Percentiles rank a stretch among this genome's conserved stretches.
These are phyloP conservation scores for Barnettozyma sucrosica DNA, from an alignment of 805 yeast genomes.

Conservation along the genomic window DNA sequence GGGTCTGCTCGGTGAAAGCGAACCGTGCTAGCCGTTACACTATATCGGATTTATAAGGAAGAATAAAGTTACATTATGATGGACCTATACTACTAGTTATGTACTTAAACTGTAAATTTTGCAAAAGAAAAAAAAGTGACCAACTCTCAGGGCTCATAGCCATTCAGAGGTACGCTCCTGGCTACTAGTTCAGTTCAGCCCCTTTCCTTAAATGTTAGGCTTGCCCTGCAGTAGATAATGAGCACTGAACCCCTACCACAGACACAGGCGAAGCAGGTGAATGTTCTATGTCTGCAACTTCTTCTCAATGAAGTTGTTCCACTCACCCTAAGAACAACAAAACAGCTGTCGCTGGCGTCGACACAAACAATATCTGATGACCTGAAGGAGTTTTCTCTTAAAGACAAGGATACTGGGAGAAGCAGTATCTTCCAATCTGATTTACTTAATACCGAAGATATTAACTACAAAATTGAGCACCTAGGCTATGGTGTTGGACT, in stretches of 20 bases:
- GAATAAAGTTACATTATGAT: no score
- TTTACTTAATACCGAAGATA: constrained; percentile 40
- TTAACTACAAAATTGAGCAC: constrained; percentile 53
- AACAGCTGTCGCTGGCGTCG: constrained; percentile 23
- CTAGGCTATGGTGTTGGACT: constrained; percentile 70
- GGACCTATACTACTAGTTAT: no score
- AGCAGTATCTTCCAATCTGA: constrained; percentile 34
- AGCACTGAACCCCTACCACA: background rate
- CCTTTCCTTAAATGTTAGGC: no score
- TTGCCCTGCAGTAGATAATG: no score
- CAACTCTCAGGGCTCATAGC: no score
- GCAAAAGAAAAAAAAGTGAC: no score
- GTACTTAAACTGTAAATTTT: no score
- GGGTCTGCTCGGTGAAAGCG: constrained; percentile 83
- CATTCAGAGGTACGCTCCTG: background rate
- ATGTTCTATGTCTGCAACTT: constrained; percentile 50
- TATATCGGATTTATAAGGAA: constrained; percentile 48
- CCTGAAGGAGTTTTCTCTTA: constrained; percentile 13
- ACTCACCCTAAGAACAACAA: constrained; percentile 56
- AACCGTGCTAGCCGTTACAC: constrained; percentile 82
- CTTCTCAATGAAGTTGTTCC: constrained; percentile 77
- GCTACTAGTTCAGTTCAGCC: no score
- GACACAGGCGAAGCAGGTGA: constrained; percentile 32
- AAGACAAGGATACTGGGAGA: constrained; percentile 33
- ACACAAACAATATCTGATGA: constrained; percentile 4